These are phyloP conservation scores for Pichia sp. DNA, from an alignment of 1,139 yeast genomes.

Conservation along the genomic window DNA sequence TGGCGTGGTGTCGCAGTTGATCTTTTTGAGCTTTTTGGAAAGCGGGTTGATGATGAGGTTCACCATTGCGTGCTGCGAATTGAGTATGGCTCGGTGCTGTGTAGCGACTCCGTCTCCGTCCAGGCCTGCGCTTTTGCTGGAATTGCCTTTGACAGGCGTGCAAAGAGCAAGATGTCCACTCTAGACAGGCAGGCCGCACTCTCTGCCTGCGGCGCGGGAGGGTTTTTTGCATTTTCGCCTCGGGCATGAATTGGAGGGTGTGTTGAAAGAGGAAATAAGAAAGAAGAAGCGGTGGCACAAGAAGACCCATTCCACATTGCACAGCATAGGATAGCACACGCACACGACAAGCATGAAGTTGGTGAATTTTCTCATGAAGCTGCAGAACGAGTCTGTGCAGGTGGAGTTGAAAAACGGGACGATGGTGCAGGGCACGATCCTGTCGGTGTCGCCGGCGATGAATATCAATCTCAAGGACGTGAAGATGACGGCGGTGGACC, in stretches of 20 bases:
- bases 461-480: slow-evolving; percentile 82
- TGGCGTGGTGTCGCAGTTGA: slow-evolving; percentile 35
- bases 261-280: not conserved
- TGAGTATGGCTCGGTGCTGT: not conserved
- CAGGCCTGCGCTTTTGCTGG: too few species aligned
- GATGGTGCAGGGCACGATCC: slow-evolving; percentile 61
- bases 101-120: not conserved
- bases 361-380: slow-evolving; percentile 74
- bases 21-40: slow-evolving; percentile 29
- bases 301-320: not conserved
- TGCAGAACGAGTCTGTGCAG: slow-evolving; percentile 82
- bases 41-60: slow-evolving; percentile 29
- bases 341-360: slow-evolving; percentile 47
- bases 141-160: not conserved
- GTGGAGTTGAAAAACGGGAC: slow-evolving; percentile 92
- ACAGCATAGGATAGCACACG: slow-evolving; percentile 14
- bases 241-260: not conserved
- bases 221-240: not conserved
- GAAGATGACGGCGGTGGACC: slow-evolving; percentile 65
- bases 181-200: slow-evolving; percentile 57
- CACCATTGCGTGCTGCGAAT: slow-evolving; percentile 23
- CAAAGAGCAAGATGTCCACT: not conserved
- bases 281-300: not conserved
- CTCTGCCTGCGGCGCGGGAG: slow-evolving; percentile 17
- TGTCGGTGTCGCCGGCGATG: slow-evolving; percentile 89